phyloP scores from a whole-genome alignment of 2,329 filamentous ascomycete species.

The Monosporascus sp. region DNA sequence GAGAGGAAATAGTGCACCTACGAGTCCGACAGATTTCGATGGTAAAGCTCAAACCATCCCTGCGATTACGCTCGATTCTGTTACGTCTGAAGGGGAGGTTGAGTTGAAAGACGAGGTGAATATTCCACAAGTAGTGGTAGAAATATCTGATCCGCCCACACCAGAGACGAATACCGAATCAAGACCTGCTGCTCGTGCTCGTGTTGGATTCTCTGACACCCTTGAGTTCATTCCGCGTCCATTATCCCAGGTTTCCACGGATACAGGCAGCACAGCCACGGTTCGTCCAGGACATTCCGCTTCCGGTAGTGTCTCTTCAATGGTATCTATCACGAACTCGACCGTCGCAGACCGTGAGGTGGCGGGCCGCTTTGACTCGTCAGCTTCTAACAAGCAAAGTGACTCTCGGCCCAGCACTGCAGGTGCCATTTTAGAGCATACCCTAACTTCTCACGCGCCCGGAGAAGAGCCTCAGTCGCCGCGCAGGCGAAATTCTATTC shows the following conservation, averaged over 20 bases:
- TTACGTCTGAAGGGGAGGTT: slow-evolving; percentile 11
- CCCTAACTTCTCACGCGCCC: slow-evolving; percentile 31
- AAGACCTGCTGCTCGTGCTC: slow-evolving; percentile 45
- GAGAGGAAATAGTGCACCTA: slow-evolving; percentile 58
- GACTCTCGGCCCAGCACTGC: slow-evolving; percentile 64
- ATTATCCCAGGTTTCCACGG: slow-evolving; percentile 77
- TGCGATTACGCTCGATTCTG: slow-evolving; percentile 6
- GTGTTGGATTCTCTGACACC: slow-evolving; percentile 80
- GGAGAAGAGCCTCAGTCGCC: slow-evolving; percentile 31
- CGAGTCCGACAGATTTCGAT: slow-evolving; percentile 51
- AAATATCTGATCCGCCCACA: slow-evolving; percentile 20
- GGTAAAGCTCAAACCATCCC: slow-evolving; percentile 23
- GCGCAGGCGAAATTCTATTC: slow-evolving; percentile 56
- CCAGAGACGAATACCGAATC: slow-evolving; percentile 20
- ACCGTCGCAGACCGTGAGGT: slow-evolving; percentile 37
- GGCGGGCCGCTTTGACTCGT: slow-evolving; percentile 32
- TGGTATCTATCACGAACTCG: slow-evolving; percentile 56
- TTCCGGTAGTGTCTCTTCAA: slow-evolving; percentile 74
- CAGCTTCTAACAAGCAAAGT: slow-evolving; percentile 34
- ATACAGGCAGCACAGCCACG: slow-evolving; percentile 74
- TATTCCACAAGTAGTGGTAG: slow-evolving; percentile 8
- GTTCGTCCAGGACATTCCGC: slow-evolving; percentile 66
- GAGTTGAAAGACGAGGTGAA: slow-evolving; percentile 23
- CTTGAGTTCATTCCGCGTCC: slow-evolving; percentile 81
- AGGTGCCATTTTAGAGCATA: slow-evolving; percentile 61